Conservation (phyloP, 768 basidiomycete genomes). For the Podaxis sp. region DNA sequence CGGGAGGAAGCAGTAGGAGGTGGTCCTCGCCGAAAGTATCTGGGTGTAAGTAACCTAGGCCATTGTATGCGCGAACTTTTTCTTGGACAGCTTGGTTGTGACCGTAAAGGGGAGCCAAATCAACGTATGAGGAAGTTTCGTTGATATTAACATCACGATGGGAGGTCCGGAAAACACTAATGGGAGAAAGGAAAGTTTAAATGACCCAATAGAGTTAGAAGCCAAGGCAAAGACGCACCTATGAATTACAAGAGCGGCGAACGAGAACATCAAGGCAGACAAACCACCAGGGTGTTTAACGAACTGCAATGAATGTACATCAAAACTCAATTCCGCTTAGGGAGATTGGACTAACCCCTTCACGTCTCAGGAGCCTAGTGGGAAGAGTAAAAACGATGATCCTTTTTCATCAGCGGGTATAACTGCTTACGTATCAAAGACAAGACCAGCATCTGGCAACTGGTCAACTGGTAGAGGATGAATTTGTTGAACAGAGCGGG, state of each 20-base stretch:
- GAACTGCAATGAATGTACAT: conserved; percentile 42
- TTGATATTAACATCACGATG: conserved; percentile 66
- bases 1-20: conserved; percentile 74
- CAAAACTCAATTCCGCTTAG: not conserved
- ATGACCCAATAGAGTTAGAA: not conserved
- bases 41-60: conserved; percentile 61
- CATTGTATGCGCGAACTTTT: conserved; percentile 51
- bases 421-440: conserved; percentile 65
- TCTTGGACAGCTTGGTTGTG: conserved; percentile 59
- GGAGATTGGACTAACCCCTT: conserved; percentile 41
- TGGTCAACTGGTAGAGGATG: conserved; percentile 62
- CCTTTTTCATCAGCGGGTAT: not conserved
- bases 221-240: conserved; percentile 33
- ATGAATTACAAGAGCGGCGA: conserved; percentile 81
- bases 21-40: conserved; percentile 80
- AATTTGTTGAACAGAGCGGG: conserved; percentile 74
- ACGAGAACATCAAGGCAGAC: conserved; percentile 76
- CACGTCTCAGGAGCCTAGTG: conserved; percentile 55
- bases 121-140: conserved; percentile 84
- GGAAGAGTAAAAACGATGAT: not conserved
- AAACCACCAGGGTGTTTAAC: conserved; percentile 73
- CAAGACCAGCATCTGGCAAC: conserved; percentile 72
- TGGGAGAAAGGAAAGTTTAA: not conserved
- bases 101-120: conserved; percentile 81
- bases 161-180: conserved; percentile 79